Base-by-base conservation (phyloP, 768 basidiomycete genomes). In the Trametes meyenii region DNA sequence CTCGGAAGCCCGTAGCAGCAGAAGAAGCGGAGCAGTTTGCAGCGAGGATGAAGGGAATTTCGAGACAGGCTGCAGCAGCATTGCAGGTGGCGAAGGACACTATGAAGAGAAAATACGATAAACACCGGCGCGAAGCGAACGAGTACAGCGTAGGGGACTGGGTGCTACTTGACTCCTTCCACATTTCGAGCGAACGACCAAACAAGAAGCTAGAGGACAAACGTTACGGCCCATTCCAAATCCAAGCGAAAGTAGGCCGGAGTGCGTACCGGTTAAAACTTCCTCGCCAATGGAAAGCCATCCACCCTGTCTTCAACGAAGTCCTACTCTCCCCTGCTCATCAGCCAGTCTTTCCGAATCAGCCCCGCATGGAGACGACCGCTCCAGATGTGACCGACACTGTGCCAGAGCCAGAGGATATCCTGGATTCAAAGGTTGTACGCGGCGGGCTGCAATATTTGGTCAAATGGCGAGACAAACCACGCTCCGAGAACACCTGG, bases 271-370 rank as follows among this genome's bases (percentile, higher is more conserved):
- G 64, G 10, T 61, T 76, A 0, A 39, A 42, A 5, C 59, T 75
- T 5, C 74, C 74, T 4, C 1, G 13, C 0, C 53, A 55, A 0
- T 70, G 69, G 71, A 66, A 72, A 33, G 14, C 46, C 5, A 67
- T 71, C 16, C 70, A 75, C 43, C 62, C 66, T n/a, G 67, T 72
- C 5, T 66, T 70, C 66, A 64, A 72, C 45, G 60, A 57, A 61
- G 46, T 3, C 19, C 51, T 48, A 6, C 54, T 66, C 2, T 45
- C 42, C 50, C 70, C 54, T 7, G 65, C 60, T 29, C 45, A 63
- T n/a, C 40, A 49, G 26, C 57, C 58, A 33, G 45, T 29, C 44
- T 59, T 46, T 42, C 42, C 42, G 11, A 56, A 52, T 38, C 66
- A 62, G 40, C 26, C 53, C 11, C 43, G 48, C 21, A 63, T 62